Conservation (phyloP, 768 basidiomycete species). For the Naganishia randhawae region DNA sequence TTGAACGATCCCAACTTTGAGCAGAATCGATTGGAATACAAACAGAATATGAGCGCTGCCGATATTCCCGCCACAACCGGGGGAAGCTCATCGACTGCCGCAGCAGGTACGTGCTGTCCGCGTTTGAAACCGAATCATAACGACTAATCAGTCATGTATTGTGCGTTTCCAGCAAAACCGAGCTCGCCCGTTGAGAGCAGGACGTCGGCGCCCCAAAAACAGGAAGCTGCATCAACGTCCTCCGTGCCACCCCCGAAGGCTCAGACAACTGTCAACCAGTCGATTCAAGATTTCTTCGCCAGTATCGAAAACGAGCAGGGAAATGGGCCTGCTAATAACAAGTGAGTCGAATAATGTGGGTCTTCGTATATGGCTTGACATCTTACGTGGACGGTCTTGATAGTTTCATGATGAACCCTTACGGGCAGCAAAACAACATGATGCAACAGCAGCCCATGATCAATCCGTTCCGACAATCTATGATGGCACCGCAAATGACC, state of each 20-base stretch:
- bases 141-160: neutral
- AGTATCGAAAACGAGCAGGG: conserved; percentile 77
- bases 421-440: conserved; percentile 5
- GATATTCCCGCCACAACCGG: conserved; percentile 51
- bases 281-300: conserved; percentile 76
- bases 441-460: conserved; percentile 54
- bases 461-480: conserved; percentile 74
- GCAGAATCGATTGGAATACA: conserved; percentile 89
- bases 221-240: conserved; percentile 21
- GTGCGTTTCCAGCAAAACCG: neutral
- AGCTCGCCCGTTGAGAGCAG: conserved; percentile 22
- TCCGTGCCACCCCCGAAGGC: conserved; percentile 40
- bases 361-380: neutral
- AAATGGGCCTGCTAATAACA: conserved; percentile 52
- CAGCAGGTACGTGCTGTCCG: neutral
- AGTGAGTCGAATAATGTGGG: conserved; percentile 50
- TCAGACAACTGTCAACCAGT: conserved; percentile 51
- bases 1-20: conserved; percentile 95
- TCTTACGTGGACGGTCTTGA: no score
- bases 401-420: conserved; percentile 17
- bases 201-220: conserved; percentile 33
- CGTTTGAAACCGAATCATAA: neutral
- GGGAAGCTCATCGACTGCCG: conserved; percentile 6
- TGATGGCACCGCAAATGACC: conserved; percentile 51
- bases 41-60: conserved; percentile 66